Evolutionary conservation across 768 basidiomycete genomes (phyloP).

Genomic region (Crucibulum laeve): DNA sequence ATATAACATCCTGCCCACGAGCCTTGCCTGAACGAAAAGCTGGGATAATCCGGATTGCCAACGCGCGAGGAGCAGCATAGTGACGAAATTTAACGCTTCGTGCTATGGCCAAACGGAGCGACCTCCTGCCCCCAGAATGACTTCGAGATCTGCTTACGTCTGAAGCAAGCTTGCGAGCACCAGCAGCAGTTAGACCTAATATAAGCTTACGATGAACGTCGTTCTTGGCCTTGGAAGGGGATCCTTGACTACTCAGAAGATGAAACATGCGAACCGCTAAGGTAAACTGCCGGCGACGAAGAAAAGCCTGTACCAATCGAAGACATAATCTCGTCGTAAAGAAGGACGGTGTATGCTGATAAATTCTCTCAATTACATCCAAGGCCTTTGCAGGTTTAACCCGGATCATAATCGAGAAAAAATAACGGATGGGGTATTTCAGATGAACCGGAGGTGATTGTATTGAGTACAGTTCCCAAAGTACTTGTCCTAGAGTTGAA

Average conservation of each 20-base stretch:
- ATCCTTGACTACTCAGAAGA: conserved; percentile 12
- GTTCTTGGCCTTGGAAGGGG: conserved; percentile 13
- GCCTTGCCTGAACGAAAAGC: conserved; percentile 18
- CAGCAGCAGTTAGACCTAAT: conserved; percentile 21
- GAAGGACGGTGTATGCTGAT: conserved; percentile 25
- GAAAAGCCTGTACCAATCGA: conserved; percentile 33
- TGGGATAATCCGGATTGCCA: conserved; percentile 15
- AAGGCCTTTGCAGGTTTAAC: conserved; percentile 32
- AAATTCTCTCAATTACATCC: conserved; percentile 34
- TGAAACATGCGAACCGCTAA: conserved; percentile 27
- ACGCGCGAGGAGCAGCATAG: conserved; percentile 10
- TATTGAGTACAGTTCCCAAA: conserved; percentile 30
- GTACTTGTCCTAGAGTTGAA: conserved; percentile 25
- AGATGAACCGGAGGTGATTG: conserved; percentile 21
- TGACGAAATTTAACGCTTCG: conserved; percentile 19
- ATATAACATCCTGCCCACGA: conserved; percentile 21
- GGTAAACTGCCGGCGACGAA: conserved; percentile 33
- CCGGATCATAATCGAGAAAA: conserved; percentile 34
- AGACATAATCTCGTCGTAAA: conserved; percentile 35
- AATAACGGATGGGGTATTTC: conserved; percentile 45
- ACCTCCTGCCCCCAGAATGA: conserved; percentile 4
- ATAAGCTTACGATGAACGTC: conserved; percentile 28
- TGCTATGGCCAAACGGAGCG: conserved; percentile 18
- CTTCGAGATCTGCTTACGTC: conserved; percentile 10
- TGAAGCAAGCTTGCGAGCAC: conserved; percentile 24